Conservation (phyloP, 2,329 filamentous ascomycete genomes). For the Penicillium vulpinum region DNA sequence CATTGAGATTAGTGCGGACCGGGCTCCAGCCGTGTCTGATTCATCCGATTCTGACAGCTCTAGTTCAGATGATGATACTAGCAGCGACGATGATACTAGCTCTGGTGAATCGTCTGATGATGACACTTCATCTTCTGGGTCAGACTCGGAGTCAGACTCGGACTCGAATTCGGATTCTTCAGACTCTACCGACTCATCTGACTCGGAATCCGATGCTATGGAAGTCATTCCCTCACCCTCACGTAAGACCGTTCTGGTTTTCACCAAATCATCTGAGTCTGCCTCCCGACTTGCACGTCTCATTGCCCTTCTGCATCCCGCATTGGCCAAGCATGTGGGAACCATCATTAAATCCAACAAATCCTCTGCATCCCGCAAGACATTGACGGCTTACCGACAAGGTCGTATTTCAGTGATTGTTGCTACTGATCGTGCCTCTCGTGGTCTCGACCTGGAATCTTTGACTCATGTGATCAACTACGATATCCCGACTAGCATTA, state of each 20-base stretch:
- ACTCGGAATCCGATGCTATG: slow-evolving; percentile 23
- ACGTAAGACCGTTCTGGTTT: slow-evolving; percentile 65
- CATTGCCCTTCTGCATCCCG: slow-evolving; percentile 65
- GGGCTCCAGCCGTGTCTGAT: slow-evolving; percentile 2
- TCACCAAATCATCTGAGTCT: slow-evolving; percentile 86
- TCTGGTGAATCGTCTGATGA: slow-evolving; percentile 37
- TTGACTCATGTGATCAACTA: slow-evolving; percentile 91
- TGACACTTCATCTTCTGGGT: slow-evolving; percentile 28
- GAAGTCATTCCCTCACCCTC: slow-evolving; percentile 30
- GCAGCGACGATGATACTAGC: slow-evolving; percentile 32
- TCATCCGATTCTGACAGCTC: slow-evolving; percentile 19
- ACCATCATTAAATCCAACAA: slow-evolving; percentile 77
- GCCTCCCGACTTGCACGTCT: slow-evolving; percentile 84
- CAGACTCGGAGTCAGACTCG: slow-evolving; percentile 26
- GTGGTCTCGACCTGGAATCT: slow-evolving; percentile 78
- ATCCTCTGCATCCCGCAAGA: slow-evolving; percentile 67
- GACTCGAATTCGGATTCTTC: slow-evolving; percentile 24
- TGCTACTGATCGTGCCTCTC: slow-evolving; percentile 88
- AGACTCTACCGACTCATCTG: slow-evolving; percentile 22
- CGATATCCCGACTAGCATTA: slow-evolving; percentile 78
- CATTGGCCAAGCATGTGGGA: slow-evolving; percentile 58
- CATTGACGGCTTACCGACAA: slow-evolving; percentile 64
- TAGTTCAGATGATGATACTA: slow-evolving; percentile 21
- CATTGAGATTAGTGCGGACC: slow-evolving; percentile 29
- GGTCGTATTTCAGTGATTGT: slow-evolving; percentile 72